These are phyloP conservation scores for Leptodontidium sp. DNA, from an alignment of 2,329 filamentous ascomycete genomes.

Conservation along the genomic window DNA sequence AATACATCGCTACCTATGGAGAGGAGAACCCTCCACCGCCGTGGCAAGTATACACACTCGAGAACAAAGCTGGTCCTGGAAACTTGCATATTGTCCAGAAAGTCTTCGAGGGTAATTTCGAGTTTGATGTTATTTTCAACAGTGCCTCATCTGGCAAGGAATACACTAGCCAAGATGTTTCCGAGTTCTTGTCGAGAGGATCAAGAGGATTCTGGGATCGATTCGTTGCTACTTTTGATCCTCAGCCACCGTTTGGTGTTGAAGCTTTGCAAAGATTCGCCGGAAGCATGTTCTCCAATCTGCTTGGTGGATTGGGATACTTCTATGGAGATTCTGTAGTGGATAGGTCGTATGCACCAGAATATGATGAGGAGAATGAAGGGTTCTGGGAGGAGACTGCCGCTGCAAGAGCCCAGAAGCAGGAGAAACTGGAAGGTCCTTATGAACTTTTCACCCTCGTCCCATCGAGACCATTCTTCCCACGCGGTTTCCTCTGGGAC, in stretches of 20 bases:
- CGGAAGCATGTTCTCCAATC: conserved; percentile 91
- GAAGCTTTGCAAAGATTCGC: conserved; percentile 81
- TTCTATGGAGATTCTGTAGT: conserved; percentile 90
- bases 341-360: conserved; percentile 88
- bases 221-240: conserved; percentile 76
- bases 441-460: conserved; percentile 91
- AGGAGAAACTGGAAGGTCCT: conserved; percentile 78
- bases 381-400: conserved; percentile 95
- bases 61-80: conserved; percentile 71
- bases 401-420: conserved; percentile 74
- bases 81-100: conserved; percentile 93
- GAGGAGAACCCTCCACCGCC: conserved; percentile 78
- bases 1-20: conserved; percentile 64
- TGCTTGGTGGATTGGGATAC: conserved; percentile 93
- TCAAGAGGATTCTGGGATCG: conserved; percentile 76
- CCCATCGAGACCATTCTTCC: conserved; percentile 94
- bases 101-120: conserved; percentile 87
- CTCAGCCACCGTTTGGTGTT: conserved; percentile 77
- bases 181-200: conserved; percentile 70
- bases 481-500: conserved; percentile 96
- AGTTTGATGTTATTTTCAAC: conserved; percentile 92
- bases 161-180: conserved; percentile 68
- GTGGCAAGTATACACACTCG: conserved; percentile 83
- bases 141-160: conserved; percentile 72
- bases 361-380: conserved; percentile 95